phyloP scores from a whole-genome alignment of 2,329 filamentous ascomycete species.

The Eutypella sp. region DNA sequence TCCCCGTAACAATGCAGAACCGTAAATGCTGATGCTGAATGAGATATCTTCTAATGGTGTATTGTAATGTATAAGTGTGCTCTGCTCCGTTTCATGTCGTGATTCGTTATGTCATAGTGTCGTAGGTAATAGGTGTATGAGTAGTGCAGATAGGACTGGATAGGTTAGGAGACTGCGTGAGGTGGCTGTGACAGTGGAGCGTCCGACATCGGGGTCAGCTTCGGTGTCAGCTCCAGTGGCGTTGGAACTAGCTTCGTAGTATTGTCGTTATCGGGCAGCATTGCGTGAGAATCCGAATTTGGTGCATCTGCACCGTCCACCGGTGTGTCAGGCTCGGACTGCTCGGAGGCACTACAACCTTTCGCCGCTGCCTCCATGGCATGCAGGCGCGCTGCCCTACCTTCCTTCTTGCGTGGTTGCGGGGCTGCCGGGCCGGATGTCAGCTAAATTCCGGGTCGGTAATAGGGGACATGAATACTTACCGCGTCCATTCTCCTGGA shows the following conservation, averaged over 20 bases:
- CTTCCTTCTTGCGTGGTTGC: constrained; percentile 32
- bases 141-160: neutral
- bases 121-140: neutral
- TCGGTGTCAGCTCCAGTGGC: neutral
- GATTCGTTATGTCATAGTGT: neutral
- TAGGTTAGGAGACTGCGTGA: too few relatives aligned
- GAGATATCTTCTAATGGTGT: too few relatives aligned
- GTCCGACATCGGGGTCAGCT: neutral
- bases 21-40: neutral
- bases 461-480: constrained; percentile 21
- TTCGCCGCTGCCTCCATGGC: constrained; percentile 25
- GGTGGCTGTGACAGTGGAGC: too few relatives aligned
- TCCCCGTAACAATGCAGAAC: neutral
- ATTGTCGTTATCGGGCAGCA: too few relatives aligned
- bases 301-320: too few relatives aligned
- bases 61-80: neutral
- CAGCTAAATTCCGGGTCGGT: constrained; percentile 8
- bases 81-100: neutral
- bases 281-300: too few relatives aligned
- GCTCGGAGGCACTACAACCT: constrained; percentile 18
- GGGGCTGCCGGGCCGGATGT: constrained; percentile 22
- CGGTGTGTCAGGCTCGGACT: constrained; percentile 22
- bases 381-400: constrained; percentile 27
- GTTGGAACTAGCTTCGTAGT: neutral
- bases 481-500: constrained; percentile 96